These are phyloP conservation scores for Smittium culicis DNA, from an alignment of 371 early-diverging fungal genomes.

Conservation along the genomic window DNA sequence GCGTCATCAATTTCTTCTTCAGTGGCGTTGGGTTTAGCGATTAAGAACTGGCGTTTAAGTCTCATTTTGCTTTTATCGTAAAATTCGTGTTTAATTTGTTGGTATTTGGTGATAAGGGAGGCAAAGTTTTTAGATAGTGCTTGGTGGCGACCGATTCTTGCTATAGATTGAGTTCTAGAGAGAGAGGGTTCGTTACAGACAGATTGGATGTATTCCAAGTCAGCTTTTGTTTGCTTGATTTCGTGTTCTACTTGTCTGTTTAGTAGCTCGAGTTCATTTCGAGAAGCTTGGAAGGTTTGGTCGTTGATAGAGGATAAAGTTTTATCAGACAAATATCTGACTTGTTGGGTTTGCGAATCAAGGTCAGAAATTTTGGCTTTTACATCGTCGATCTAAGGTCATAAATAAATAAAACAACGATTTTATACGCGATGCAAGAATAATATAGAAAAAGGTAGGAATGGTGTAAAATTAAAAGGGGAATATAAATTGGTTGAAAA, in stretches of 20 bases:
- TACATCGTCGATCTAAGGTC: no score
- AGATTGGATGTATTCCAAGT: slow-evolving; percentile 9
- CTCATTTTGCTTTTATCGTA: slow-evolving; percentile 14
- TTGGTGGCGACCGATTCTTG: slow-evolving; percentile 19
- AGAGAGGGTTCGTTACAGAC: slow-evolving; percentile 12
- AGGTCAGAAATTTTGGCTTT: no score
- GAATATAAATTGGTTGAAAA: no score
- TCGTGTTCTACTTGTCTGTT: slow-evolving; percentile 11
- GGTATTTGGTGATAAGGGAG: slow-evolving; percentile 14
- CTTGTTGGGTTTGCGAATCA: slow-evolving; percentile 15
- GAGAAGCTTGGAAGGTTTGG: slow-evolving; percentile 18
- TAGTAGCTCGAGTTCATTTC: slow-evolving; percentile 14
- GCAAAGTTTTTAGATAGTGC: slow-evolving; percentile 13
- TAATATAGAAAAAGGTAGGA: no score
- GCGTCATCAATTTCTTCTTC: slow-evolving; percentile 22
- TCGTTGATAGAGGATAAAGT: slow-evolving; percentile 27
- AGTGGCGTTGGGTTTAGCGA: slow-evolving; percentile 21
- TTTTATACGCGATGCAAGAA: no score
- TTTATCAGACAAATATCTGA: slow-evolving; percentile 17
- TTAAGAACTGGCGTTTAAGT: slow-evolving; percentile 22
- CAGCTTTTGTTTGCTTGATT: slow-evolving; percentile 15
- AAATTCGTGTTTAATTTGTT: slow-evolving; percentile 12
- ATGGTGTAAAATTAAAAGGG: no score
- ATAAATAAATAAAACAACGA: no score
- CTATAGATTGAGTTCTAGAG: slow-evolving; percentile 16